Conservation (phyloP, 2,329 filamentous ascomycete species). For the Aspergillus pseudoglaucus region DNA sequence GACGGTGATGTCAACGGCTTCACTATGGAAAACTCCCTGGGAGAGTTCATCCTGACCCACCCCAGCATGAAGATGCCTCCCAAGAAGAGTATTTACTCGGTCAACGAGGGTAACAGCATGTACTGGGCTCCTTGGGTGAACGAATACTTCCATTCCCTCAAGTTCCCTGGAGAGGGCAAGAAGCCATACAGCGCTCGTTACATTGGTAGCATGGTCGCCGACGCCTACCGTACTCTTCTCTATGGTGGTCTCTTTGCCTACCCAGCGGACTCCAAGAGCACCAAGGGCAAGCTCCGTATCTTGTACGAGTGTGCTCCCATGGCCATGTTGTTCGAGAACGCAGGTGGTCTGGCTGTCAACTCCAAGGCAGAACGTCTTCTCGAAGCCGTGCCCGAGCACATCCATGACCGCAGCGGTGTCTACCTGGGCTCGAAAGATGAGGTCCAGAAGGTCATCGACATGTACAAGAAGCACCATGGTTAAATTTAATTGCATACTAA, state of each 20-base stretch:
- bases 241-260: conserved; percentile 98
- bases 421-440: conserved; percentile 94
- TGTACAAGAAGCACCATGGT: conserved; percentile 54
- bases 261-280: conserved; percentile 94
- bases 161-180: conserved; percentile 61
- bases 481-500: conserved; percentile 8
- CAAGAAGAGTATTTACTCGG: conserved; percentile 82
- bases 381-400: conserved; percentile 79
- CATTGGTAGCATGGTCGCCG: conserved; percentile 97
- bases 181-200: conserved; percentile 95
- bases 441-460: conserved; percentile 87
- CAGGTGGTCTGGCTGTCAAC: conserved; percentile 86
- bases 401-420: conserved; percentile 92
- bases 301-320: conserved; percentile 98
- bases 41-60: conserved; percentile 98
- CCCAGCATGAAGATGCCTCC: conserved; percentile 85
- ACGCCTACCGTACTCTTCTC: conserved; percentile 89
- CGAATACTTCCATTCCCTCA: conserved; percentile 82
- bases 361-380: conserved; percentile 89
- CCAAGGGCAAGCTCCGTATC: conserved; percentile 96
- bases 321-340: conserved; percentile 98
- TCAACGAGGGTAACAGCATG: conserved; percentile 96
- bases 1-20: conserved; percentile 91
- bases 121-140: conserved; percentile 91
- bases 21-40: conserved; percentile 91